Percentiles rank a stretch among this genome's conserved stretches.
phyloP scores from a whole-genome alignment of 129 eudicot species.

The Helianthus annuus region HanXRQr2.0-SUNRISE NC_035435.2:44038540-44039039 shows the following conservation, averaged over 20 bases:
- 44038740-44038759: slow-evolving; percentile 36
- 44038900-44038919: slow-evolving; percentile 19
- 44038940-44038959: slow-evolving; percentile 22
- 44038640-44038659: no score
- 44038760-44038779: slow-evolving; percentile 19
- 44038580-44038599: no score
- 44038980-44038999: background rate
- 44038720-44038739: slow-evolving; percentile 1
- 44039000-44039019: background rate
- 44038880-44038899: slow-evolving; percentile 21
- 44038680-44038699: background rate
- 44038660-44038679: no score
- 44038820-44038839: slow-evolving; percentile 29
- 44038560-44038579: no score
- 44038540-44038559: no score
- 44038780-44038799: slow-evolving; percentile 21
- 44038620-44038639: no score
- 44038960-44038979: background rate
- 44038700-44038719: slow-evolving; percentile 13
- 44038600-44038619: no score
- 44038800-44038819: slow-evolving; percentile 30
- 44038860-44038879: slow-evolving; percentile 18
- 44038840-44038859: slow-evolving; percentile 15
- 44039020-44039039: background rate
- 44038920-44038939: background rate